Evolutionary conservation across 2,329 filamentous ascomycete genomes (phyloP).

Genomic region (Aspergillus bombycis): DNA sequence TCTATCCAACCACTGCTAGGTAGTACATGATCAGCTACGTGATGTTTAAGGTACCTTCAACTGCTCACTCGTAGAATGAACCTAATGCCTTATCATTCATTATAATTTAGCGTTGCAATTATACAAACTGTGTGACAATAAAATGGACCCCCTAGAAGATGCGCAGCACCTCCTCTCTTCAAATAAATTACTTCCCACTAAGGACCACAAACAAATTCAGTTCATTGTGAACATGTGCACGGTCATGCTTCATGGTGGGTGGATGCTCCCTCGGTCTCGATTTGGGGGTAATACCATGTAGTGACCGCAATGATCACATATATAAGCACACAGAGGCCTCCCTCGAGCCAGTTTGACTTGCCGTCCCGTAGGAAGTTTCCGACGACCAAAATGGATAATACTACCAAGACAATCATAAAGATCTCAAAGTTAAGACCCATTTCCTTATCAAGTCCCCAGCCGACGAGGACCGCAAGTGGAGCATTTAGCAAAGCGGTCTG

Average conservation of each 20-base stretch:
- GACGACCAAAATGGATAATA: conserved; percentile 83
- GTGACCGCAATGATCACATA: conserved; percentile 66
- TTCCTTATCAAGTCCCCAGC: conserved; percentile 71
- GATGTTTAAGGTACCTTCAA: neutral
- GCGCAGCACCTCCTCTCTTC: neutral
- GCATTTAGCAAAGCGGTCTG: conserved; percentile 90
- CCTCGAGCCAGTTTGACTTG: conserved; percentile 90
- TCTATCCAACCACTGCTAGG: neutral
- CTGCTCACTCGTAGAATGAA: neutral
- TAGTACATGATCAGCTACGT: neutral
- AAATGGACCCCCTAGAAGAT: neutral
- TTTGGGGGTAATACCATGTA: conserved; percentile 65
- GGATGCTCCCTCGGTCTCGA: conserved; percentile 27
- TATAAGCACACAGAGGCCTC: conserved; percentile 71
- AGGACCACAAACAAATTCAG: neutral
- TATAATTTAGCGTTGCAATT: neutral
- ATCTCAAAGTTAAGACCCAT: conserved; percentile 86
- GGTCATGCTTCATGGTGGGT: neutral
- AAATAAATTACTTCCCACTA: neutral
- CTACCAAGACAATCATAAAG: conserved; percentile 80
- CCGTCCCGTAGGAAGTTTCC: conserved; percentile 86
- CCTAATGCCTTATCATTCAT: neutral
- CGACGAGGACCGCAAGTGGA: conserved; percentile 79
- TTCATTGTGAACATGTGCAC: neutral
- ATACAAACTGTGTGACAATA: neutral